These are phyloP conservation scores for Phaffomyces antillensis DNA, from an alignment of 805 yeast species.

Conservation along the genomic window DNA sequence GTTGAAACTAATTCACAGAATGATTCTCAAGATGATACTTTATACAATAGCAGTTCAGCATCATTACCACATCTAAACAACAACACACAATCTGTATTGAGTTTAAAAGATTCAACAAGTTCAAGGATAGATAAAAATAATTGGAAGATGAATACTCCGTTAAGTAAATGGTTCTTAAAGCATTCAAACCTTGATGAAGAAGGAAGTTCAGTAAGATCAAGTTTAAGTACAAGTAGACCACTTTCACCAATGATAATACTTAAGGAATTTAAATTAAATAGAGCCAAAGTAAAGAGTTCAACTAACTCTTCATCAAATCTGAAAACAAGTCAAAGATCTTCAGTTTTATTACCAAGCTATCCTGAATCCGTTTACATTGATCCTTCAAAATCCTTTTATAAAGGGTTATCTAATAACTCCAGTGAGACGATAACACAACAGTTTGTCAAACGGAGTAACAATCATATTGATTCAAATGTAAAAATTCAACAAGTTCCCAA, in stretches of 20 bases:
- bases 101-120: slow-evolving; percentile 14
- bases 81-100: slow-evolving; percentile 9
- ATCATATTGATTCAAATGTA: no score
- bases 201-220: slow-evolving; percentile 10
- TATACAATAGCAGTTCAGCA: neutral
- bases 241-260: slow-evolving; percentile 20
- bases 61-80: neutral
- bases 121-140: slow-evolving; percentile 8
- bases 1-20: neutral
- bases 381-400: no score
- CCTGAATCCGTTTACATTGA: no score
- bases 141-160: slow-evolving; percentile 21
- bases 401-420: neutral
- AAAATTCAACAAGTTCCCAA: no score
- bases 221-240: slow-evolving; percentile 15
- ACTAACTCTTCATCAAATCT: neutral
- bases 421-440: no score
- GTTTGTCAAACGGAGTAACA: no score
- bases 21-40: neutral
- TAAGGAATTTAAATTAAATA: slow-evolving; percentile 19
- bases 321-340: no score
- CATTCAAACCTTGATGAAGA: slow-evolving; percentile 7
- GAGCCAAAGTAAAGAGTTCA: neutral
- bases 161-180: slow-evolving; percentile 23
- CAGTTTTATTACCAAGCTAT: no score